Conservation (phyloP, 441 rosid species). For the Populus hybrid region DNA sequence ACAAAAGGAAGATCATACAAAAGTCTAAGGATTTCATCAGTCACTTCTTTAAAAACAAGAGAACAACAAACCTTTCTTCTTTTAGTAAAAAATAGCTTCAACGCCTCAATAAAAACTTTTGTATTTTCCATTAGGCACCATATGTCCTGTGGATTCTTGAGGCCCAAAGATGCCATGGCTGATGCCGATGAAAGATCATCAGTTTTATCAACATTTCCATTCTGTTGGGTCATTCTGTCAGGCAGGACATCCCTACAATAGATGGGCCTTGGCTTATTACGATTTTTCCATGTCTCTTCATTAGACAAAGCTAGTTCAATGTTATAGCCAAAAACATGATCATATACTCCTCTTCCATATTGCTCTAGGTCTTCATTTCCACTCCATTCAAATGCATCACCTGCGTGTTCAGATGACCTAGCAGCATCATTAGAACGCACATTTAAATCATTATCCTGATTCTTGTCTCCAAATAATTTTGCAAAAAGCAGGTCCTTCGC, state of each 20-base stretch:
- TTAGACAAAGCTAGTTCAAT: constrained; percentile 83
- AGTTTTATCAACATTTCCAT: constrained; percentile 53
- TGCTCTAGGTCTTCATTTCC: constrained; percentile 69
- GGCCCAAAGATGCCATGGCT: constrained; percentile 77
- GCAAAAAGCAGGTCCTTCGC: constrained; percentile 96
- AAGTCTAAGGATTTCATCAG: background rate
- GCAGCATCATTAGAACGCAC: constrained; percentile 72
- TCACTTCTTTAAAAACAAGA: constrained; percentile 8
- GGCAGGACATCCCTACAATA: constrained; percentile 62
- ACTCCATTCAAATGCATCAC: constrained; percentile 65
- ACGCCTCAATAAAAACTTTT: constrained; percentile 70
- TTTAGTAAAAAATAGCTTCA: constrained; percentile 58
- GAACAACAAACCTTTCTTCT: constrained; percentile 60
- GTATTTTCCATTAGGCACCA: constrained; percentile 87
- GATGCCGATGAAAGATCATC: constrained; percentile 46
- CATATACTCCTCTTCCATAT: constrained; percentile 89
- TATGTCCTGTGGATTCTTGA: constrained; percentile 93
- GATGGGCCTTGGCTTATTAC: constrained; percentile 70
- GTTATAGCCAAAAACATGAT: constrained; percentile 95
- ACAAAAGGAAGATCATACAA: constrained; percentile 2
- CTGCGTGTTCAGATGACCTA: constrained; percentile 55
- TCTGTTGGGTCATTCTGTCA: constrained; percentile 45
- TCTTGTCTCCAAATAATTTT: constrained; percentile 91
- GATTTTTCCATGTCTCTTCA: constrained; percentile 93
- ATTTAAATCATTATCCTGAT: constrained; percentile 90